These are phyloP conservation scores for Stephanodiscus triporus DNA, from an alignment of 108 stramenopile genomes.

Conservation along the genomic window DNA sequence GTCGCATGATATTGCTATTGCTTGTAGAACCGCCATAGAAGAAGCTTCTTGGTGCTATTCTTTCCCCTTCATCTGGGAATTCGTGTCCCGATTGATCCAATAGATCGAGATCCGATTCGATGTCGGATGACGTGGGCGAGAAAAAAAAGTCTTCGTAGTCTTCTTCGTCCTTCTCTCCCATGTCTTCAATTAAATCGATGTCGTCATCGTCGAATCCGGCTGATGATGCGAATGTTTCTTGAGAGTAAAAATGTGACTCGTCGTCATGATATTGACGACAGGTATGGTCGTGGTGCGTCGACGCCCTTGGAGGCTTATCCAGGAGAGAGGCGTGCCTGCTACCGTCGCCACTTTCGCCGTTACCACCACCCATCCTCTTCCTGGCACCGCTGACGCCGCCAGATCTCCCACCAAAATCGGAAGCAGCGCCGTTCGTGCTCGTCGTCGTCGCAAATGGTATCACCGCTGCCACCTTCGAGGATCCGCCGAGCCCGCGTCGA, in stretches of 20 bases:
- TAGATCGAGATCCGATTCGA: slow-evolving; percentile 52
- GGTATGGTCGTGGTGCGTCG: neutral
- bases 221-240: neutral
- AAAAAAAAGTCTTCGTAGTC: slow-evolving; percentile 23
- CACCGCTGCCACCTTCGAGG: slow-evolving; percentile 2
- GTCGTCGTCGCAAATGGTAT: slow-evolving; percentile 9
- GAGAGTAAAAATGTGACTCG: slow-evolving; percentile 14
- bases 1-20: neutral
- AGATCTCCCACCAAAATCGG: no score
- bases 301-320: neutral
- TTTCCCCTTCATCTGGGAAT: slow-evolving; percentile 13
- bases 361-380: neutral
- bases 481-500: neutral
- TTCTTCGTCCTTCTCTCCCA: slow-evolving; percentile 17
- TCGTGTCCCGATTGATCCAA: slow-evolving; percentile 40
- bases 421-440: neutral
- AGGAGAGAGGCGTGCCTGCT: neutral
- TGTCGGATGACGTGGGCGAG: slow-evolving; percentile 43
- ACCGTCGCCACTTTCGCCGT: neutral
- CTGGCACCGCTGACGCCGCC: neutral
- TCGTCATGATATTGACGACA: neutral
- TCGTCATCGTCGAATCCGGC: neutral
- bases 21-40: no score
- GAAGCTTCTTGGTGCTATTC: neutral
- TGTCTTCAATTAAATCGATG: neutral